Percentiles rank a stretch among this genome's conserved stretches.
These are phyloP conservation scores for Aspergillus proliferans DNA, from an alignment of 2,329 filamentous ascomycete species.

Conservation along the genomic window DNA sequence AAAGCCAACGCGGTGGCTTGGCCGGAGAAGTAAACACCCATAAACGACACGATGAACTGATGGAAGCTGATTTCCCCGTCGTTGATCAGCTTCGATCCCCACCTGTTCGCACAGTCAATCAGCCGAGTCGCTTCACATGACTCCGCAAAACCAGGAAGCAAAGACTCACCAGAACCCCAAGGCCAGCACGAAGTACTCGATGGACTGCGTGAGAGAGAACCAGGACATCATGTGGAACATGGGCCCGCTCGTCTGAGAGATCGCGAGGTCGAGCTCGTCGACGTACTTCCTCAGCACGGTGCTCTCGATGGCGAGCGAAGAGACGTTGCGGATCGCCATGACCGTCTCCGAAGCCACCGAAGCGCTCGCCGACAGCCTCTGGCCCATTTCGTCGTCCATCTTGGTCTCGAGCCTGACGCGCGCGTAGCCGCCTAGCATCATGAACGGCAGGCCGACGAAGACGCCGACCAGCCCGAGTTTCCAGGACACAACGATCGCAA, in stretches of 20 bases:
- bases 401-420: constrained; percentile 43
- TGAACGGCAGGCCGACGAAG: constrained; percentile 42
- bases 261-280: constrained; percentile 12
- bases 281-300: constrained; percentile 28
- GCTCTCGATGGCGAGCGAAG: constrained; percentile 42
- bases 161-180: constrained; percentile 21
- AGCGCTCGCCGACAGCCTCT: constrained; percentile 37
- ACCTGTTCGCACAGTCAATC: constrained; percentile 34
- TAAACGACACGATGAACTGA: constrained; percentile 40
- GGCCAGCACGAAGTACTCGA: constrained; percentile 22
- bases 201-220: constrained; percentile 22
- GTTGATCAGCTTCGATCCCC: constrained; percentile 54
- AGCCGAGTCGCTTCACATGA: neutral
- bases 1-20: constrained; percentile 24
- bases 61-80: constrained; percentile 36
- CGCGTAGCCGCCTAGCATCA: constrained; percentile 43
- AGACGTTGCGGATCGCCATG: constrained; percentile 42
- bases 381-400: constrained; percentile 13
- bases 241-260: constrained; percentile 15
- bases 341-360: constrained; percentile 42
- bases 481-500: constrained; percentile 46
- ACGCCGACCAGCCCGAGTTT: constrained; percentile 46
- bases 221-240: constrained; percentile 21
- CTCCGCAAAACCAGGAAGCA: constrained; percentile 10
- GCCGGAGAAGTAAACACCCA: constrained; percentile 35